Base-by-base conservation (phyloP, 495 filamentous ascomycete genomes). In the Talaromyces stipitatus region DNA sequence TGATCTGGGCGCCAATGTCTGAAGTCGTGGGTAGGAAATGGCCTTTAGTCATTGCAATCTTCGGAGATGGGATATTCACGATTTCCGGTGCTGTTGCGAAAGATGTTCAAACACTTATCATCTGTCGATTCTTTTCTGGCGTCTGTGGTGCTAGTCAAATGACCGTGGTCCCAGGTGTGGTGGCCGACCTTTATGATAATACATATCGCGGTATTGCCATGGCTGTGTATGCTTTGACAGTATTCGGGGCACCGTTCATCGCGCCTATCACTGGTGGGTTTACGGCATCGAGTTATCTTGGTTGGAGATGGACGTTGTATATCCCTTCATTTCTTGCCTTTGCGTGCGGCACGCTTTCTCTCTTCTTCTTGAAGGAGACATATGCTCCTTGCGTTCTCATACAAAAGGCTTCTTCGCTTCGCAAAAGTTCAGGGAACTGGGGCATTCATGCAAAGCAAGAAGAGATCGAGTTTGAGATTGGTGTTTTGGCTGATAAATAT, bases 1-100 rank as follows among this genome's bases (percentile, higher is more conserved):
- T 78, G 45, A 65, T 81, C 29, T 82, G 78, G 78, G 80, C 78
- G 27, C 82, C 82, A 4, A 60, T 82, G 45, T 78, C 72, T 20
- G 82, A 85, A 61, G 66, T 79, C 9, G 73, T 72, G 27, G 73
- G 73, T 14, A 64, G 80, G n/a, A 79, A 76, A 47, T 63, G 61
- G 61, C 84, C 83, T 2, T 63, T 87, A 5, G 74, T 78, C 26
- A 54, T 72, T 18, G 76, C 76, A 48, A 64, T 71, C 48, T 48
- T 73, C 29, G 47, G 69, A 27, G 75, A 82, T 45, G 72, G 71
- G 0, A 72, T 85, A 46, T 85, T 80, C 63, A 67, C 76, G 14
- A 69, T 82, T 24, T 78, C 74, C 7, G 76, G 77, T 9, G 83
- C 79, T 4, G 72, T 81, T 16, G 77, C 71, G 2, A 64, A 69